Percentiles rank a stretch among this genome's conserved stretches.
These are phyloP conservation scores for Gelatoporia subvermispora DNA, from an alignment of 768 basidiomycete species.

Conservation along the genomic window DNA sequence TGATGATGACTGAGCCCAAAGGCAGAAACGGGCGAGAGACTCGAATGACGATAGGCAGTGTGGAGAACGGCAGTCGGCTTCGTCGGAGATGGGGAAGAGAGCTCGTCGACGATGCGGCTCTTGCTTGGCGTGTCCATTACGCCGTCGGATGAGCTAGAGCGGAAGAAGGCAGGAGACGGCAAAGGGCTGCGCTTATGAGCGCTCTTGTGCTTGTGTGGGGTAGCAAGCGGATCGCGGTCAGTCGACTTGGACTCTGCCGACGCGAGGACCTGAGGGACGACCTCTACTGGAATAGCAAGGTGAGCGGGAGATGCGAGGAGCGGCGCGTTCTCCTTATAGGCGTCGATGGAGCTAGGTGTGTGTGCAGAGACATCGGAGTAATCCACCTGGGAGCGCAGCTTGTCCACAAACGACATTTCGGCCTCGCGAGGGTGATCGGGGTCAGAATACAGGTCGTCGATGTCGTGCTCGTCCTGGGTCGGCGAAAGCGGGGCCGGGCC, in stretches of 20 bases:
- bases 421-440: constrained; percentile 3
- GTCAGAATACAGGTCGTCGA: constrained; percentile 21
- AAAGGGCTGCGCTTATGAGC: constrained; percentile 19
- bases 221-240: constrained; percentile 15
- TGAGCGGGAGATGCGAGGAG: not conserved
- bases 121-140: constrained; percentile 12
- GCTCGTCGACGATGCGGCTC: not conserved
- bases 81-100: constrained; percentile 17
- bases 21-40: not conserved
- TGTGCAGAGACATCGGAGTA: not conserved
- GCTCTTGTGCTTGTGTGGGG: constrained; percentile 20
- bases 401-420: not conserved
- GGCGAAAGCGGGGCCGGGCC: constrained; percentile 14
- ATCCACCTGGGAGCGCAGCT: not conserved
- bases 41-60: not conserved
- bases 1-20: too few relatives aligned
- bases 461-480: constrained; percentile 16
- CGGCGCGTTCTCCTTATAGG: constrained; percentile 18
- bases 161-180: constrained; percentile 15
- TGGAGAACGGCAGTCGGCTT: constrained; percentile 8
- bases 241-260: constrained; percentile 2
- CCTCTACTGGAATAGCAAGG: not conserved
- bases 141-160: constrained; percentile 9
- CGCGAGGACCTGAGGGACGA: not conserved
- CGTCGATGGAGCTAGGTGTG: constrained; percentile 6